phyloP scores from a whole-genome alignment of 176 grass and related monocot genomes.

The Eleusine coracana region DNA sequence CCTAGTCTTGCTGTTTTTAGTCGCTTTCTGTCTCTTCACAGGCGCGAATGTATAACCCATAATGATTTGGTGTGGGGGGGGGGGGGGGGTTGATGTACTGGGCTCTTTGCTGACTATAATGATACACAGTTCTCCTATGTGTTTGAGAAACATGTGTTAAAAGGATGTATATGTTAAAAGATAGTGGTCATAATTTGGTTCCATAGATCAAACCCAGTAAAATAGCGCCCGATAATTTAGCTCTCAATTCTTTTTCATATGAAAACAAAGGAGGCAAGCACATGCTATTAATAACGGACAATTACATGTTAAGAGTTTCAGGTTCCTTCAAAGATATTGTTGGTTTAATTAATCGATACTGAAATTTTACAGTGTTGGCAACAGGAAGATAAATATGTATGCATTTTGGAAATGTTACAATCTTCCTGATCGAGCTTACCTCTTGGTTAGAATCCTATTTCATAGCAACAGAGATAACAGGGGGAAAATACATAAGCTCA shows the following conservation, averaged over 20 bases:
- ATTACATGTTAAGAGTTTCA: not conserved
- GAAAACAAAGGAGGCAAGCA: not conserved
- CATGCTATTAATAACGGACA: not conserved
- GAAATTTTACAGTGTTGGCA: not conserved
- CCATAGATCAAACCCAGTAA: not conserved
- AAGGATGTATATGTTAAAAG: not conserved
- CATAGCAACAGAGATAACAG: not conserved
- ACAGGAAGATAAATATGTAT: constrained; percentile 11
- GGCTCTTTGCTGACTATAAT: no score
- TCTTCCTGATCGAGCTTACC: not conserved
- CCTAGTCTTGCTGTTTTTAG: no score
- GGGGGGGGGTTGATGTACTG: no score
- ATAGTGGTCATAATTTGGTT: not conserved
- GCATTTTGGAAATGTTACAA: not conserved
- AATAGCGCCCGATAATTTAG: not conserved
- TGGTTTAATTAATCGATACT: not conserved
- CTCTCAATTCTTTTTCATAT: not conserved
- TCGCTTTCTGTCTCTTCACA: no score
- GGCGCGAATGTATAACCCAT: no score
- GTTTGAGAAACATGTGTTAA: no score
- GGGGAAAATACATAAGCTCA: not conserved
- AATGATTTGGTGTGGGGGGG: no score
- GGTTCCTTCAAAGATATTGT: not conserved
- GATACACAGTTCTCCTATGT: no score
- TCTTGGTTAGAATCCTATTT: not conserved